Evolutionary conservation across 1,139 yeast genomes (phyloP), one percentile per base, ranked within the genome.

Genomic region (Lodderomyces theae): DNA sequence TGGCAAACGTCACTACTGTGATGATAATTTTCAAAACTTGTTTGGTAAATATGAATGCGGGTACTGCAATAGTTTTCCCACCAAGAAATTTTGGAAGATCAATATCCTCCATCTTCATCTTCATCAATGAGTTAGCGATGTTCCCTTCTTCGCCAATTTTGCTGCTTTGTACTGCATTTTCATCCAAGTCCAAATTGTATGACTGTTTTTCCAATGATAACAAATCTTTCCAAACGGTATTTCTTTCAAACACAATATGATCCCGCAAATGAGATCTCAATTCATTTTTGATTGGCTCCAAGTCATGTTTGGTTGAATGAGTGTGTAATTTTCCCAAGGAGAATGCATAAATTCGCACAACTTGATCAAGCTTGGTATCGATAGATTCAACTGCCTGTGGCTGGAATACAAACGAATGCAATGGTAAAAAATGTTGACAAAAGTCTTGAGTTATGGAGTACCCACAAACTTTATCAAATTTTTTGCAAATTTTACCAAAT

Each of bases 221-320:
- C 81, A 90, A 82, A 58, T 90, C 97, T 56, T 92, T 83, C 97
- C 97, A 90, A 18, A 90, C 97, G 0, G 97, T 90, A 60, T 88
- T 88, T 60, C 97, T 77, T 63, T 89, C 97, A 95, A 96, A 90
- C 13, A 89, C 96, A 38, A 90, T 86, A 61, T 89, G 95, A 54
- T 90, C 97, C 45, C 97, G 74, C 47, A 90, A 66, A 52, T 87
- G 87, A 12, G 87, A 72, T 47, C 83, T 77, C 46, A 90, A 72
- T 53, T 86, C 94, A 26, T 77, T 72, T 44, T 74, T 77, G 18
- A 92, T 86, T 35, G 64, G 60, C 12, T 74, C 79, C 37, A 72
- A 55, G 43, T 75, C 68, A 35, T 53, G 54, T 5, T 39, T 38
- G 8, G 71, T 56, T 35, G 66, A 60, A 33, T 57, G 55, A 6